Percentiles rank a stretch among this genome's conserved stretches.
Conservation (phyloP, 1,284 basidiomycete species). For the Meira miltonrushii region DNA sequence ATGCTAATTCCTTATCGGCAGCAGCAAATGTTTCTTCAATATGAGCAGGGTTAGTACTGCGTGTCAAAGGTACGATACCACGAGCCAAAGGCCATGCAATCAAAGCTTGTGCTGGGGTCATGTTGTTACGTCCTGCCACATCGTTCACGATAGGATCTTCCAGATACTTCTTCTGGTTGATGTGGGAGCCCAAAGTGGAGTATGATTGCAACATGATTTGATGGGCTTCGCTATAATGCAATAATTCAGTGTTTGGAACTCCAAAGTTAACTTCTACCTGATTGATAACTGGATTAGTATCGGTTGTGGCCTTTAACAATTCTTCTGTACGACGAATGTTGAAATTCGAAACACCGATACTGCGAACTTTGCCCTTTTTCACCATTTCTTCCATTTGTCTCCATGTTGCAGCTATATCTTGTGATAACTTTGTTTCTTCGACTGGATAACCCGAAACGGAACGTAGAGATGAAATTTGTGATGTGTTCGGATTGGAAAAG, state of each 20-base stretch:
- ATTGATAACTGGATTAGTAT: conserved; percentile 40
- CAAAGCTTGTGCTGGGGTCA: conserved; percentile 40
- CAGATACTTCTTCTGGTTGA: conserved; percentile 32
- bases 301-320: conserved; percentile 20
- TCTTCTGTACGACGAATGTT: conserved; percentile 42
- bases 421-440: conserved; percentile 62
- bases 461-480: conserved; percentile 32
- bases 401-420: conserved; percentile 39
- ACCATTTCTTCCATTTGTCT: conserved; percentile 44
- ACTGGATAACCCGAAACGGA: conserved; percentile 56
- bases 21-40: conserved; percentile 39
- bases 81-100: conserved; percentile 37
- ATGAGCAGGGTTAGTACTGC: conserved; percentile 27
- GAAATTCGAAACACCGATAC: conserved; percentile 61
- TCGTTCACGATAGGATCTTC: conserved; percentile 34
- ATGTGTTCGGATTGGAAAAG: conserved; percentile 38
- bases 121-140: conserved; percentile 36
- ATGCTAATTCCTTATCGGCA: conserved; percentile 25
- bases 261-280: conserved; percentile 47
- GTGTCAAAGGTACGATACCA: conserved; percentile 37
- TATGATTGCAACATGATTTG: conserved; percentile 40
- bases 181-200: conserved; percentile 37
- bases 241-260: conserved; percentile 69
- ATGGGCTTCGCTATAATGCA: conserved; percentile 61
- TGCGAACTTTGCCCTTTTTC: conserved; percentile 45